phyloP scores from a whole-genome alignment of 768 basidiomycete species.

The Calvatia gigantea region DNA sequence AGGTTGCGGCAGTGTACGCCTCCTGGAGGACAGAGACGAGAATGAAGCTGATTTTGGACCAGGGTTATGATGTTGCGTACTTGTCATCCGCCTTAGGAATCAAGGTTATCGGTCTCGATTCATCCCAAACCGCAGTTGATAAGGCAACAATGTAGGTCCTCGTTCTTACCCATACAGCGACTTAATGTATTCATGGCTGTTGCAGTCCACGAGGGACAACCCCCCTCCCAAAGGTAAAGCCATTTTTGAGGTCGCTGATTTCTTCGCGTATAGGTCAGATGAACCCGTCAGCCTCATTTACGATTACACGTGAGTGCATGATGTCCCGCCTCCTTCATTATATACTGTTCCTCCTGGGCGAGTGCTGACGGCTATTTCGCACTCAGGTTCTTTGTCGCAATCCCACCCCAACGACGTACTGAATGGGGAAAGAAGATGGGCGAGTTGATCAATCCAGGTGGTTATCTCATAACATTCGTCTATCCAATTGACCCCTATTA shows the following conservation, averaged over 20 bases:
- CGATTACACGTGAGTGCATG: slow-evolving; percentile 54
- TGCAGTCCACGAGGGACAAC: slow-evolving; percentile 10
- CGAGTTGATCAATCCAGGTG: slow-evolving; percentile 55
- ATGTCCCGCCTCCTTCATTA: neutral
- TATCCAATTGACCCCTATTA: slow-evolving; percentile 48
- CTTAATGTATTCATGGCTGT: neutral
- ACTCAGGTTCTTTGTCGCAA: slow-evolving; percentile 70
- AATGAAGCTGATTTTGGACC: neutral
- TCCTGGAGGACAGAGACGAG: neutral
- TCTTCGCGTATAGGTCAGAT: slow-evolving; percentile 44
- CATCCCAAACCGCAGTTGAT: slow-evolving; percentile 50
- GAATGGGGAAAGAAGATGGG: slow-evolving; percentile 60
- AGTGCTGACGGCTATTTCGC: too few relatives aligned
- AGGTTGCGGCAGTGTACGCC: slow-evolving; percentile 46
- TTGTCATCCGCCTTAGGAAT: slow-evolving; percentile 48
- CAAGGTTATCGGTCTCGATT: slow-evolving; percentile 50
- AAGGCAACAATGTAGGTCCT: slow-evolving; percentile 38
- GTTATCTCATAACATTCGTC: slow-evolving; percentile 56
- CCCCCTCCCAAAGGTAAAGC: slow-evolving; percentile 23
- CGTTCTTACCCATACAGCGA: neutral
- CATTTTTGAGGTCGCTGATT: slow-evolving; percentile 43
- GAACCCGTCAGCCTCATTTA: slow-evolving; percentile 54
- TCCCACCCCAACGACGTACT: slow-evolving; percentile 47
- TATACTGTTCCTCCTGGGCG: neutral
- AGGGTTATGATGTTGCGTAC: slow-evolving; percentile 63